Percentiles rank a stretch among this genome's conserved stretches.
Evolutionary conservation across 164 flowering plant species (phyloP).

Genomic region (Sextonia rubra): DNA sequence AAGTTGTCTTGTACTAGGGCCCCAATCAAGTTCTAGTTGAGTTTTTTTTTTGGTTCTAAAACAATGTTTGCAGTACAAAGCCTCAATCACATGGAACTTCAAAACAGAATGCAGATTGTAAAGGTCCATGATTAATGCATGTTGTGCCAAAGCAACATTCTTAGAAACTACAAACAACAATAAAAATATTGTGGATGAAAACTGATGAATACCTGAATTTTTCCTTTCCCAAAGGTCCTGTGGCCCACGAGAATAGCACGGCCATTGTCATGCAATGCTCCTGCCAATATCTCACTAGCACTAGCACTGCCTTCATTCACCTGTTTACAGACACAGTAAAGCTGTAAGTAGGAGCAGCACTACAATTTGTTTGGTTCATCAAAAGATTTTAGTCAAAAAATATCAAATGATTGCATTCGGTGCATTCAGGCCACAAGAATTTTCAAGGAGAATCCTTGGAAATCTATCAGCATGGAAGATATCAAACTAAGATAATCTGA

Average conservation of each 20-base stretch:
- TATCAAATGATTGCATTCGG: background rate
- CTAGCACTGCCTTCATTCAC: slow-evolving; percentile 98
- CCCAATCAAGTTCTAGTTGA: too few species aligned
- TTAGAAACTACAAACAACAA: background rate
- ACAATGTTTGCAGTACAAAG: background rate
- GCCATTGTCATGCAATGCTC: slow-evolving; percentile 95
- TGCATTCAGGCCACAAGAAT: background rate
- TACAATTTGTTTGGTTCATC: background rate
- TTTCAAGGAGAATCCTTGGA: background rate
- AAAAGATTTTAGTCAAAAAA: background rate
- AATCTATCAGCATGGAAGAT: background rate
- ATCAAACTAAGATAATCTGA: background rate
- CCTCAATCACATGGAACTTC: background rate
- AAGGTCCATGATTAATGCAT: background rate
- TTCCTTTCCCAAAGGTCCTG: slow-evolving; percentile 95
- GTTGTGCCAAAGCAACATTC: background rate
- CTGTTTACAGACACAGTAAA: slow-evolving; percentile 30
- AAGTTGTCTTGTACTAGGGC: too few species aligned
- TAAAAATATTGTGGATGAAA: background rate
- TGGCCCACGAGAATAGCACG: slow-evolving; percentile 88
- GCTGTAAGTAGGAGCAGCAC: background rate
- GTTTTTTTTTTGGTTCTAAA: background rate
- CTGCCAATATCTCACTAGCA: slow-evolving; percentile 96
- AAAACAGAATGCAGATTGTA: background rate
- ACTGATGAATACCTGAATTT: slow-evolving; percentile 67